These are phyloP conservation scores for Globisporangium acanthophoron DNA, from an alignment of 352 stramenopile species.

Conservation along the genomic window DNA sequence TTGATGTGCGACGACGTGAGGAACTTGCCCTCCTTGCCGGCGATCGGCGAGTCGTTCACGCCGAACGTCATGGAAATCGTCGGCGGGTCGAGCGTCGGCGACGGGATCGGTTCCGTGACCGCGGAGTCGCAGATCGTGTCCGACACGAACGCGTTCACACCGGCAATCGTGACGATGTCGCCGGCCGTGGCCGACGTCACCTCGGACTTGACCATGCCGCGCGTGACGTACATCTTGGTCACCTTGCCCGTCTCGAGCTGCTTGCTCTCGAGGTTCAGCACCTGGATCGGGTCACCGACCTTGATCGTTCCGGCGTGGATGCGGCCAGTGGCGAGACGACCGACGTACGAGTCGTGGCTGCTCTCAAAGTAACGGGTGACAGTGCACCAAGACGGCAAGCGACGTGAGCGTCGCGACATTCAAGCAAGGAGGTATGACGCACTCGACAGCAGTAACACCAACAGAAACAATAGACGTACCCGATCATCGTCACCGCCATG, in stretches of 20 bases:
- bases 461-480: constrained; percentile 23
- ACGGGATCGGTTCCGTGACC: constrained; percentile 85
- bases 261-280: constrained; percentile 86
- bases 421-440: not conserved
- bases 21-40: constrained; percentile 95
- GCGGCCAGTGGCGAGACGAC: constrained; percentile 94
- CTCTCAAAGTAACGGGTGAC: constrained; percentile 8
- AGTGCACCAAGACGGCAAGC: not conserved
- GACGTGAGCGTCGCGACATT: not conserved
- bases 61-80: constrained; percentile 98
- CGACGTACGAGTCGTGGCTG: constrained; percentile 98
- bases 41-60: constrained; percentile 96
- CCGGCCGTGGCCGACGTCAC: constrained; percentile 84
- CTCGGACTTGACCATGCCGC: constrained; percentile 79
- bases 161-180: constrained; percentile 97
- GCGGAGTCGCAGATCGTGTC: constrained; percentile 83
- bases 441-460: not conserved
- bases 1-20: constrained; percentile 95
- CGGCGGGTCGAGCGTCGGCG: constrained; percentile 92
- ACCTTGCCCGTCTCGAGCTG: constrained; percentile 73
- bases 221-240: constrained; percentile 87
- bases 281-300: constrained; percentile 85
- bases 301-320: constrained; percentile 92
- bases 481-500: constrained; percentile 95
- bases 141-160: constrained; percentile 88